Conservation (phyloP, 176 grass and related monocot genomes). For the Eragrostis curvula region DNA sequence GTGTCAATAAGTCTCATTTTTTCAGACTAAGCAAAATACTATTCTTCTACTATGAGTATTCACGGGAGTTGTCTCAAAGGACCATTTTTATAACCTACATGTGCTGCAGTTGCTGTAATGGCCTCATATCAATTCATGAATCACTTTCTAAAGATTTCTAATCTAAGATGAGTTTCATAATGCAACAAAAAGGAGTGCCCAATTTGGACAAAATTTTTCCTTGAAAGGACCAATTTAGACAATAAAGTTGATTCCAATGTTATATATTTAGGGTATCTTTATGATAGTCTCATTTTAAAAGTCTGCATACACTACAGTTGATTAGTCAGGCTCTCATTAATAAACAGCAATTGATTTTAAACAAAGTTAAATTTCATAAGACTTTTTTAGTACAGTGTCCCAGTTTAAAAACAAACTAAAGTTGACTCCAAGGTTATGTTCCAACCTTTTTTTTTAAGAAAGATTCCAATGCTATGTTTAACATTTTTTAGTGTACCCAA, state of each 20-base stretch:
- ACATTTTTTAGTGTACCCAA: conserved; percentile 26
- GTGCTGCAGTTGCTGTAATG: not conserved
- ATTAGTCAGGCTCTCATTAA: not conserved
- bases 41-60: not conserved
- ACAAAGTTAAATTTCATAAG: not conserved
- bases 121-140: not conserved
- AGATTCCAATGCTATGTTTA: not conserved
- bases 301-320: not conserved
- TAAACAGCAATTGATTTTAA: not conserved
- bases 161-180: not conserved
- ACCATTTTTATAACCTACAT: not conserved
- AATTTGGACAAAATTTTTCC: not conserved
- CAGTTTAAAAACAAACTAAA: not conserved
- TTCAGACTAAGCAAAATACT: not conserved
- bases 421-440: not conserved
- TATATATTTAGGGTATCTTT: not conserved
- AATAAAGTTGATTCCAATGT: not conserved
- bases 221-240: not conserved
- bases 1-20: not conserved
- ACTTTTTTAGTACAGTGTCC: not conserved
- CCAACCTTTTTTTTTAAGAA: too few species aligned
- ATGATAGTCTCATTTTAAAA: not conserved
- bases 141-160: not conserved
- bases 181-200: not conserved
- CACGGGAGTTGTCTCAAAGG: not conserved